Evolutionary conservation across 208 protist species (phyloP), one percentile per base, ranked within the genome.

Genomic region (Sergeia podlipaevii): DNA sequence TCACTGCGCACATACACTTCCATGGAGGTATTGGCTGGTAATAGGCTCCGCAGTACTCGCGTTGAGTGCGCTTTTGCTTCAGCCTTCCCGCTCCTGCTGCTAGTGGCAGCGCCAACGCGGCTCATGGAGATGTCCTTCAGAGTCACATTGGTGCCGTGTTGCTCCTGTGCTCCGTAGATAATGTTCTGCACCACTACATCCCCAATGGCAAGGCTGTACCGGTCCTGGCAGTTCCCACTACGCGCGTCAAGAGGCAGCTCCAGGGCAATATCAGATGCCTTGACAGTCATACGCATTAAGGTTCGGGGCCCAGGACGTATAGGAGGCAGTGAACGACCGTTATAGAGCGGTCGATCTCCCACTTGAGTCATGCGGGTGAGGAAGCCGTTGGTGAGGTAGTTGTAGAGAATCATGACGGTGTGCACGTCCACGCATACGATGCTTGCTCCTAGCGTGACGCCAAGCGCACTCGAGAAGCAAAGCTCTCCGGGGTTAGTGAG

Each of bases 401-500:
- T 59, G 55, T 82, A 80, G 24, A 95, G 66, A 24, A 81, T 49
- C 74, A 86, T 71, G 18, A 92, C 47, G 29, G 84, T 86, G 55
- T 86, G 55, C 27, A 88, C 48, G 56, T 95, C 88, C 7, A 92
- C 41, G 21, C 65, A 54, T 38, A 90, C 56, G 10, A 71, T 74
- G 66, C 80, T 91, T 24, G 74, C 64, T 13, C 70, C 70, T 0
- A 95, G 41, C 28, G 76, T 55, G 45, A 95, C 50, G 56, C 92
- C 80, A 10, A 91, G 36, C 55, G 77, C 71, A 37, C 67, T 79
- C 7, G 77, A 80, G 69, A 88, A 95, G 45, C 82, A 74, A 56
- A 95, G 74, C 57, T 91, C 79, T 32, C 66, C 23, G 26, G 78
- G 71, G 56, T 95, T 95, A 15, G 50, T 54, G 17, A 95, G 65